Conservation (phyloP, 2,329 filamentous ascomycete species). For the Penicillium nordicum region DNA sequence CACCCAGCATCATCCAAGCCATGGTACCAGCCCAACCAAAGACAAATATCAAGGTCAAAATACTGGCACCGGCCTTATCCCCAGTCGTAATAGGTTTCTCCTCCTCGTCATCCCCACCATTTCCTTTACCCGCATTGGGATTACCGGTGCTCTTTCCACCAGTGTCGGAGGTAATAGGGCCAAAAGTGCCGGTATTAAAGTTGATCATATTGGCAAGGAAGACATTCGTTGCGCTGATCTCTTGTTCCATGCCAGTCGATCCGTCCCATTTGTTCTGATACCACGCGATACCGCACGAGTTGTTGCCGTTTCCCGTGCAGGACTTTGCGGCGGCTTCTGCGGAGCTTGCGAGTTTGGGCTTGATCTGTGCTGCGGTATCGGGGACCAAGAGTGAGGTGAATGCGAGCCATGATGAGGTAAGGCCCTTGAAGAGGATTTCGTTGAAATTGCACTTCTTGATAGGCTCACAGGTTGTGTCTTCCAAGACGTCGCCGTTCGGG, state of each 20-base stretch:
- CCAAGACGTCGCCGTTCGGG: conserved; percentile 28
- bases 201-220: conserved; percentile 58
- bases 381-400: conserved; percentile 62
- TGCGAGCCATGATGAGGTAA: conserved; percentile 64
- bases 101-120: not conserved
- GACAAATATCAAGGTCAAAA: conserved; percentile 36
- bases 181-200: conserved; percentile 50
- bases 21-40: conserved; percentile 28
- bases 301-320: conserved; percentile 58
- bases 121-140: conserved; percentile 32
- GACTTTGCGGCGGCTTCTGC: conserved; percentile 58
- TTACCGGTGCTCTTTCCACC: conserved; percentile 54
- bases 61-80: conserved; percentile 39
- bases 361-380: conserved; percentile 53
- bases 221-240: conserved; percentile 65
- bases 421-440: conserved; percentile 62
- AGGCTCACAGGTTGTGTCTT: conserved; percentile 64
- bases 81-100: conserved; percentile 26
- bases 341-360: conserved; percentile 56
- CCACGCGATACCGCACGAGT: conserved; percentile 66
- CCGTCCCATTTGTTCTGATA: conserved; percentile 51
- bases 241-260: conserved; percentile 60
- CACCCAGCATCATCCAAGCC: conserved; percentile 32
- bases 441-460: conserved; percentile 56
- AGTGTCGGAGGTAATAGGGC: conserved; percentile 39